Conservation (phyloP, 2,329 filamentous ascomycete species). For the Ceratocystis cubensis region DNA sequence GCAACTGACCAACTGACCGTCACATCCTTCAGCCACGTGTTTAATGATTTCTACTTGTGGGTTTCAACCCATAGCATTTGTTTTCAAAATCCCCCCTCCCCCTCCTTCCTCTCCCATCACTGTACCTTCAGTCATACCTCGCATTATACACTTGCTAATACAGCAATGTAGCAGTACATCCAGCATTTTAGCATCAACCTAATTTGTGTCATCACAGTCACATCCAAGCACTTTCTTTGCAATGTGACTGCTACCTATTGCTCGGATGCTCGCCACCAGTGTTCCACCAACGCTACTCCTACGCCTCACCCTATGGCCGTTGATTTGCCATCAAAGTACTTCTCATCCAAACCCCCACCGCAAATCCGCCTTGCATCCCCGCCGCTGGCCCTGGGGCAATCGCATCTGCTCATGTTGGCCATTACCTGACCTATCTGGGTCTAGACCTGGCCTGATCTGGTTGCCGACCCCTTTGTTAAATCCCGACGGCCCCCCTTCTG, state of each 20-base stretch:
- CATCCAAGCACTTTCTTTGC: neutral
- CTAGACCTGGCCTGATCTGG: slow-evolving; percentile 1
- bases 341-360: neutral
- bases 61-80: neutral
- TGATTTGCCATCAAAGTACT: no score
- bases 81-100: no score
- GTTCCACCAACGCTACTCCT: neutral
- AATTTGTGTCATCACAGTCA: neutral
- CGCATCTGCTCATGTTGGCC: neutral
- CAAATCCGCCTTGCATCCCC: neutral
- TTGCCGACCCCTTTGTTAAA: slow-evolving; percentile 1
- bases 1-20: neutral
- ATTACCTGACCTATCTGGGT: neutral
- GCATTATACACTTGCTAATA: neutral
- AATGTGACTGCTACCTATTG: no score
- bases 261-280: no score
- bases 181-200: no score
- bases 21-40: slow-evolving; percentile 1
- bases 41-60: neutral
- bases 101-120: neutral
- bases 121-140: neutral
- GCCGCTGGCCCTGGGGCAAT: neutral
- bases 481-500: slow-evolving; percentile 6
- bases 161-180: neutral
- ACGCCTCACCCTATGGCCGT: neutral